Percentiles rank a stretch among this genome's conserved stretches.
phyloP scores from a whole-genome alignment of 148 eudicot species.

The Vaccinium corymbosum region DNA sequence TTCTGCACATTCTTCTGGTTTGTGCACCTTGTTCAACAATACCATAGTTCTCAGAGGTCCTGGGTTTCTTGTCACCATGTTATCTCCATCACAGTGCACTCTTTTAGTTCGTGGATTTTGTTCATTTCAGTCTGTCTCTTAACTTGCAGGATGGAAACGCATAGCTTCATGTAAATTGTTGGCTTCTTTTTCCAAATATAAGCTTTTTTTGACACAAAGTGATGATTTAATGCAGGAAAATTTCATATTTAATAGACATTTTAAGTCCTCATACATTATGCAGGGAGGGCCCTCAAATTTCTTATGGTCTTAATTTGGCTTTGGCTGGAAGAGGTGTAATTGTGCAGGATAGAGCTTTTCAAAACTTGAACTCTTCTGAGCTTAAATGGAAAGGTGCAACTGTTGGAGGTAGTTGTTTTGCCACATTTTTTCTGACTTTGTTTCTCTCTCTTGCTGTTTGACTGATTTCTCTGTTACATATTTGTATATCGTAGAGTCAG shows the following conservation, averaged over 20 bases:
- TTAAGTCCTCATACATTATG: not conserved
- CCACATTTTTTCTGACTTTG: not conserved
- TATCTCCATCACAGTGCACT: not conserved
- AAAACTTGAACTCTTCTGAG: constrained; percentile 25
- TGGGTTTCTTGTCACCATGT: not conserved
- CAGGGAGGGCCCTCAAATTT: constrained; percentile 21
- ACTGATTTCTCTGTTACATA: not conserved
- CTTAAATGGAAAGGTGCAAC: constrained; percentile 25
- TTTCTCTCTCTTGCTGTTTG: not conserved
- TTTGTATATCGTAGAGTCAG: constrained; percentile 14
- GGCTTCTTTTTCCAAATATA: not conserved
- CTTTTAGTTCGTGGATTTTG: not conserved
- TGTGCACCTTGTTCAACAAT: not conserved
- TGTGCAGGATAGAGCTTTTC: constrained; percentile 26
- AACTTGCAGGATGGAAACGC: not conserved
- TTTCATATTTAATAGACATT: not conserved
- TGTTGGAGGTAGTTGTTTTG: constrained; percentile 4
- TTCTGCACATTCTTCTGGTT: not conserved
- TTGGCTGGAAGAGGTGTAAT: constrained; percentile 31
- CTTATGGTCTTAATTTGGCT: constrained; percentile 24
- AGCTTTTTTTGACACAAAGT: not conserved
- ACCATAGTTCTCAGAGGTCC: not conserved
- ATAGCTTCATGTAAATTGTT: not conserved
- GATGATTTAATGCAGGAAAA: not conserved
- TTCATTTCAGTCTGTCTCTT: not conserved